Percentiles rank a stretch among this genome's conserved stretches.
phyloP scores from a whole-genome alignment of 2,329 filamentous ascomycete genomes.

The Calonectria ilicicola region DNA sequence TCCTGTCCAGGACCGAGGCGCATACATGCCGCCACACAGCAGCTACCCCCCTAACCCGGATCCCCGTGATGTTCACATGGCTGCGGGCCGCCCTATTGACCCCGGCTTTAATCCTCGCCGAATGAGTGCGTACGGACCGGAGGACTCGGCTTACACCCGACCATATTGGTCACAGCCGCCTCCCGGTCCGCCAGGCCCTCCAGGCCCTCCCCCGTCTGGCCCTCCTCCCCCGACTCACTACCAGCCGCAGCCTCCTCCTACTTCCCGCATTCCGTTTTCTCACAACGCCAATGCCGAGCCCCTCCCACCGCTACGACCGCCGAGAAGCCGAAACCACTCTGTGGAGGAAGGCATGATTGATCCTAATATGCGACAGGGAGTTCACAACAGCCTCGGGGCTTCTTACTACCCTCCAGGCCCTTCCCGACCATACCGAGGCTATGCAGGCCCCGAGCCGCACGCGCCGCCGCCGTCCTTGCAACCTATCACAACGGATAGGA shows the following conservation, averaged over 20 bases:
- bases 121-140: constrained; percentile 46
- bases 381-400: constrained; percentile 37
- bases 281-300: constrained; percentile 51
- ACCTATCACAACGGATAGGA: constrained; percentile 46
- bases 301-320: constrained; percentile 53
- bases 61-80: constrained; percentile 45
- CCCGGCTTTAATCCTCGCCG: constrained; percentile 47
- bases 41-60: constrained; percentile 45
- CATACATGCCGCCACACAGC: constrained; percentile 45
- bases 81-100: constrained; percentile 47
- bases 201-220: constrained; percentile 38
- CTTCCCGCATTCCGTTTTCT: constrained; percentile 50
- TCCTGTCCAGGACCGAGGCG: constrained; percentile 39
- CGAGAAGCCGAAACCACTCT: constrained; percentile 49
- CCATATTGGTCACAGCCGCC: constrained; percentile 51
- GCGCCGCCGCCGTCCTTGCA: constrained; percentile 42
- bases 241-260: constrained; percentile 42
- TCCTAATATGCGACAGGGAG: constrained; percentile 44
- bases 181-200: constrained; percentile 38
- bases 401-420: constrained; percentile 48
- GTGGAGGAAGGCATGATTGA: constrained; percentile 51
- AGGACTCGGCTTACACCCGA: constrained; percentile 46
- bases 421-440: constrained; percentile 47
- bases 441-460: constrained; percentile 45
- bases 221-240: constrained; percentile 40